A percentile compares a stretch with the other conserved stretches of the same genome.
Evolutionary conservation across 495 filamentous ascomycete species (phyloP).

Genomic region (Tuber microsphaerosporum): DNA sequence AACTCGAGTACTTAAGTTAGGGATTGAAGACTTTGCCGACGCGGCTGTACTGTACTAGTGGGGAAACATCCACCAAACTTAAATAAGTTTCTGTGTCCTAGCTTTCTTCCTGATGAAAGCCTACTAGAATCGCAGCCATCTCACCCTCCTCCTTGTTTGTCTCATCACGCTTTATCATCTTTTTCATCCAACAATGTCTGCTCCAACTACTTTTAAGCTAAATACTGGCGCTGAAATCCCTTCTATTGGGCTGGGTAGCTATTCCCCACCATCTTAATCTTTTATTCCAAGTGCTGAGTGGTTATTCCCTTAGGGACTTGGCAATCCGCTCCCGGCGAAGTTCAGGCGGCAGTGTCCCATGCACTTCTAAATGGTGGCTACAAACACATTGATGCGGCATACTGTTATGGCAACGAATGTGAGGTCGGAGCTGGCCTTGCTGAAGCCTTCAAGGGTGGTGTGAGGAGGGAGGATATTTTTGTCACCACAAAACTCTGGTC

Average conservation of each 20-base stretch:
- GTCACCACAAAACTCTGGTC: constrained; percentile 80
- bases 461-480: constrained; percentile 72
- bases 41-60: background rate
- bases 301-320: constrained; percentile 50
- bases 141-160: background rate
- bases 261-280: background rate
- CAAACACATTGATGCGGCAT: constrained; percentile 32
- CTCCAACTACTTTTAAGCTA: constrained; percentile 55
- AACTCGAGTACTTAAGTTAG: too few relatives aligned
- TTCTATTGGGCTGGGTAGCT: constrained; percentile 63
- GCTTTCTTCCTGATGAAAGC: background rate
- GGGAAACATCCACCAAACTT: background rate
- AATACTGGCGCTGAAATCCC: constrained; percentile 75
- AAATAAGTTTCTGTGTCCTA: constrained; percentile 20
- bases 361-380: constrained; percentile 59
- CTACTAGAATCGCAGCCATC: background rate
- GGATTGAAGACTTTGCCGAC: background rate
- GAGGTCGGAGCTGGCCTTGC: constrained; percentile 32
- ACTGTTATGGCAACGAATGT: constrained; percentile 34
- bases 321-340: constrained; percentile 61
- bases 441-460: constrained; percentile 59
- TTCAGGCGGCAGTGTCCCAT: constrained; percentile 61
- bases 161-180: background rate
- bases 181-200: constrained; percentile 22
- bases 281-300: background rate